These are phyloP conservation scores for Lactarius psammicola DNA, from an alignment of 768 basidiomycete species.

Conservation along the genomic window DNA sequence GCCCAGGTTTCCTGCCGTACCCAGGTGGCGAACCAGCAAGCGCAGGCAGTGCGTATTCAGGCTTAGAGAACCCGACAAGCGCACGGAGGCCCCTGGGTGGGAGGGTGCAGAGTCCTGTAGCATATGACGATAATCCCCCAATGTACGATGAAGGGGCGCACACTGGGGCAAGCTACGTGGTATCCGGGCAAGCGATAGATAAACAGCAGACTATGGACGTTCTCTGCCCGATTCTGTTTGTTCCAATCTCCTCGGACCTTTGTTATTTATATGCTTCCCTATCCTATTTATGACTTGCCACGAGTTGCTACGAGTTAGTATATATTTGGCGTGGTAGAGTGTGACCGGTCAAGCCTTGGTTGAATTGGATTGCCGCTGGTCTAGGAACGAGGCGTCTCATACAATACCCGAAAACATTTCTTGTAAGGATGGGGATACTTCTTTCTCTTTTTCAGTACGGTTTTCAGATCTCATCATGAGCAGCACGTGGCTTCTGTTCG, in stretches of 20 bases:
- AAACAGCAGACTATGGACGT: neutral
- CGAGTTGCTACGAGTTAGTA: conserved; percentile 6
- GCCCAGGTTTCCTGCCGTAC: conserved; percentile 28
- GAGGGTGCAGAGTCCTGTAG: conserved; percentile 15
- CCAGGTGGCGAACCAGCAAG: conserved; percentile 20
- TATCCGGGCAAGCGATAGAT: conserved; percentile 18
- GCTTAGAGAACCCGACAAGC: conserved; percentile 3
- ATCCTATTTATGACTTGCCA: conserved; percentile 5
- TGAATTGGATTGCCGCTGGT: conserved; percentile 4
- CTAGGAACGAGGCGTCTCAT: neutral
- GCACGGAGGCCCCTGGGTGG: conserved; percentile 5
- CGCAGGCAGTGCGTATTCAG: conserved; percentile 22
- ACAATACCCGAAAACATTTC: neutral
- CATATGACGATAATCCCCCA: conserved; percentile 59
- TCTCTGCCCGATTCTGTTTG: neutral
- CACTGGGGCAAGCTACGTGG: neutral
- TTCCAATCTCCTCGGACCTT: conserved; percentile 1
- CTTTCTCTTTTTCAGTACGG: conserved; percentile 10
- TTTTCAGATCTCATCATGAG: conserved; percentile 34
- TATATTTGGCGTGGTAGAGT: neutral
- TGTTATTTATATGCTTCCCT: conserved; percentile 10
- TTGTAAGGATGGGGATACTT: neutral
- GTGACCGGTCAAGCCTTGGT: neutral
- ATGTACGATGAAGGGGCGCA: conserved; percentile 55
- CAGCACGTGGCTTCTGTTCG: conserved; percentile 18